A percentile compares a stretch with the other conserved stretches of the same genome.
Conservation (phyloP, 2,329 filamentous ascomycete genomes). For the Scedosporium aurantiacum region DNA sequence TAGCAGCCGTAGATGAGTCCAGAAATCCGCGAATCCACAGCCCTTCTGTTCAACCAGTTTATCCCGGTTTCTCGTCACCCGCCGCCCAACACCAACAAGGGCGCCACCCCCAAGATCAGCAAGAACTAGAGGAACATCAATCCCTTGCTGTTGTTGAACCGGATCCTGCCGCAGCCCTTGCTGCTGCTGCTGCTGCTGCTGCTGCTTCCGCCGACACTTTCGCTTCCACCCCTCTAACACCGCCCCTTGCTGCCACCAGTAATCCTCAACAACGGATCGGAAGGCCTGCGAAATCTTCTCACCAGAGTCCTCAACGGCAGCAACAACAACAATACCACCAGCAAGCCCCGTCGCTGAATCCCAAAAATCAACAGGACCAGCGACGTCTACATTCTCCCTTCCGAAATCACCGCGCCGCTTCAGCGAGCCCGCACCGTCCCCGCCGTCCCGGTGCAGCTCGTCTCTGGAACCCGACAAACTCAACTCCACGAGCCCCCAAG, state of each 20-base stretch:
- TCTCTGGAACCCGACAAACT: conserved; percentile 52
- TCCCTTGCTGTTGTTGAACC: not conserved
- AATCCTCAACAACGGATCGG: not conserved
- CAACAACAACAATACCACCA: conserved; percentile 4
- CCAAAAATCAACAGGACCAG: conserved; percentile 2
- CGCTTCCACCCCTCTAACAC: conserved; percentile 7
- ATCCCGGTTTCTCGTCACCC: conserved; percentile 17
- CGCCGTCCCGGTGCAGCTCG: conserved; percentile 35
- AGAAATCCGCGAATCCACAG: conserved; percentile 18
- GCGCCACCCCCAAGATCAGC: conserved; percentile 8
- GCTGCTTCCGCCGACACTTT: conserved; percentile 5
- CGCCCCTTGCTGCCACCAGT: not conserved
- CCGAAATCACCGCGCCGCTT: conserved; percentile 25
- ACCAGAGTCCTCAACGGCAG: conserved; percentile 7
- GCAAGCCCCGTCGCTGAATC: not conserved
- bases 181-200: not conserved
- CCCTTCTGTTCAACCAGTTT: conserved; percentile 20
- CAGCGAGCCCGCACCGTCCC: conserved; percentile 19
- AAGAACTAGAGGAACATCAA: conserved; percentile 9
- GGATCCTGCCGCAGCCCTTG: not conserved
- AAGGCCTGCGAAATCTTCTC: not conserved
- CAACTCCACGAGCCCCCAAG: conserved; percentile 34
- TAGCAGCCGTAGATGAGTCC: conserved; percentile 12
- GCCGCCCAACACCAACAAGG: conserved; percentile 4
- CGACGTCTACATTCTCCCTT: conserved; percentile 25